These are phyloP conservation scores for Periconia sp. DNA, from an alignment of 2,329 filamentous ascomycete genomes.

Conservation along the genomic window DNA sequence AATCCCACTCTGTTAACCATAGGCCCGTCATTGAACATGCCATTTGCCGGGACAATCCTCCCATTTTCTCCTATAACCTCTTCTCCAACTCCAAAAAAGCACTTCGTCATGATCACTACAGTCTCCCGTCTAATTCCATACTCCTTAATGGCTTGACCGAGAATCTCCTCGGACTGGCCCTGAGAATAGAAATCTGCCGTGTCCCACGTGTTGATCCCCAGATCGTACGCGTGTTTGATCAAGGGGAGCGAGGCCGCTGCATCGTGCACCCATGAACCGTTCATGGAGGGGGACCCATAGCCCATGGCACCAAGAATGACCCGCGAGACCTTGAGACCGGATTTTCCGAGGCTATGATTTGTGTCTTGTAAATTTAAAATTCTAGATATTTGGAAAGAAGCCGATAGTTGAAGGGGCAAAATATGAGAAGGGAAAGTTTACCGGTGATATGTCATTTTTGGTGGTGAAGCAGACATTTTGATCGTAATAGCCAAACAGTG, in stretches of 20 bases:
- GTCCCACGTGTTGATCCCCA: constrained; percentile 50
- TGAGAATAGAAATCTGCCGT: constrained; percentile 35
- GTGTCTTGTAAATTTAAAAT: not conserved
- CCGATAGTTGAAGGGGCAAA: not conserved
- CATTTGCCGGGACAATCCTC: not conserved
- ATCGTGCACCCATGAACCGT: constrained; percentile 30
- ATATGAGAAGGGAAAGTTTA: not conserved
- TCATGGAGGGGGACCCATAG: constrained; percentile 46
- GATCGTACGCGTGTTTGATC: constrained; percentile 45
- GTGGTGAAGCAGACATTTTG: not conserved
- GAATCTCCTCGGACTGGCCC: constrained; percentile 30
- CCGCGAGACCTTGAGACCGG: constrained; percentile 61
- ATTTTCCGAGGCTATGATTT: constrained; percentile 52
- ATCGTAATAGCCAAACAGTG: not conserved
- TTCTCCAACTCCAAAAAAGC: constrained; percentile 4
- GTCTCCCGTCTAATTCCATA: constrained; percentile 29
- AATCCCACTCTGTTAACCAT: constrained; percentile 42
- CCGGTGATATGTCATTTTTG: not conserved
- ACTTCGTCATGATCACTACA: constrained; percentile 35
- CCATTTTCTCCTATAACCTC: not conserved
- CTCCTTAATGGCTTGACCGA: constrained; percentile 28
- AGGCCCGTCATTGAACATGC: constrained; percentile 14
- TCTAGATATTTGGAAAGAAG: not conserved
- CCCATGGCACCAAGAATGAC: constrained; percentile 65
- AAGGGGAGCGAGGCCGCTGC: constrained; percentile 43